A percentile compares a stretch with the other conserved stretches of the same genome.
Conservation (phyloP, 306 rosid genomes). For the Trichosanthes cucumerina region DNA sequence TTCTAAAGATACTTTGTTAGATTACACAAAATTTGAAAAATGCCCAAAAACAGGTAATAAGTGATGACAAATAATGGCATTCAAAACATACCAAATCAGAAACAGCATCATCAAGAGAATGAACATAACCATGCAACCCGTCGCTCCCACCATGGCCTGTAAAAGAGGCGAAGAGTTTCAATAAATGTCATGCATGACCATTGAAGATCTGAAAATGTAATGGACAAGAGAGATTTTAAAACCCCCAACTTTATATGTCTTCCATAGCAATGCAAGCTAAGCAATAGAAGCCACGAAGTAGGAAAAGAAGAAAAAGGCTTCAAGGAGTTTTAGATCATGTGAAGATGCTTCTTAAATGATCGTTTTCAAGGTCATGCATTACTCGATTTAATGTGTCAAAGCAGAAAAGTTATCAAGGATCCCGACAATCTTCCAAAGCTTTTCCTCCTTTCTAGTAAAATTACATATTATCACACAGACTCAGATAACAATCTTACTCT, state of each 20-base stretch:
- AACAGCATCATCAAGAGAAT: conserved; percentile 85
- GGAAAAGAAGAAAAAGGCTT: neutral
- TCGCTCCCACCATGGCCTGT: conserved; percentile 96
- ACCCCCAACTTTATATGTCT: neutral
- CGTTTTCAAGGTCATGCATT: neutral
- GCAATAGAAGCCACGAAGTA: neutral
- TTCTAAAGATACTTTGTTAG: neutral
- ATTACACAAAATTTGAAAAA: neutral
- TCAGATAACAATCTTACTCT: conserved; percentile 42
- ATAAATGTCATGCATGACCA: neutral
- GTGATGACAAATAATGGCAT: neutral
- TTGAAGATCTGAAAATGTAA: neutral
- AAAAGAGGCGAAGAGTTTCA: neutral
- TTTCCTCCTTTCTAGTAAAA: conserved; percentile 2
- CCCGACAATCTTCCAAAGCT: neutral
- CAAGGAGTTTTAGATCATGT: neutral
- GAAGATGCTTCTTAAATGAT: neutral
- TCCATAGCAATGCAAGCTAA: neutral
- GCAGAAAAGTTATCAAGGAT: neutral
- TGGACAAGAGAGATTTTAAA: neutral
- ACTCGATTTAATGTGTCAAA: neutral
- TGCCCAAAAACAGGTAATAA: neutral
- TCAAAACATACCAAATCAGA: conserved; percentile 55
- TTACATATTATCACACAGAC: conserved; percentile 6
- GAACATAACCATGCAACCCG: conserved; percentile 84